Base-by-base conservation (phyloP, 169 alveolate species). In the Eimeria necatrix region DNA sequence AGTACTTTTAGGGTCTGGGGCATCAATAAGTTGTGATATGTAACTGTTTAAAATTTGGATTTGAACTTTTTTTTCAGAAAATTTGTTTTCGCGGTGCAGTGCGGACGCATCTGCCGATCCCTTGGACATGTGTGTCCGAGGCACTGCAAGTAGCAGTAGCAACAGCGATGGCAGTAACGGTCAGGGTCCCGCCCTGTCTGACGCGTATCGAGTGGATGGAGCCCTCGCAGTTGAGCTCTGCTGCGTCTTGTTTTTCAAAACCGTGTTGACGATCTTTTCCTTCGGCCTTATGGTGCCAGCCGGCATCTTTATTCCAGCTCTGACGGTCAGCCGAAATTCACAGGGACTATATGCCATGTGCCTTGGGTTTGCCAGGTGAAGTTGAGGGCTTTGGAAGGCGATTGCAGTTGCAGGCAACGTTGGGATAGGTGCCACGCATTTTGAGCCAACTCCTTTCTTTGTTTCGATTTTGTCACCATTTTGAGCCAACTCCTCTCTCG, bases 301-400 rank as follows among this genome's bases (percentile, higher is more conserved):
- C 8, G 96, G 96, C 64, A 80, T 95, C 94, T 95, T 95, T 70
- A 74, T 95, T 64, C 96, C 96, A 10, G 87, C 96, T 0, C 70
- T 95, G 32, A 83, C 89, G 8, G 95, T 93, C 12, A 8, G 96
- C n/a, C 52, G 7, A 14, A 12, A 20, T 6, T 81, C 24, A 8
- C 10, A 32, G 41, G 41, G 41, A 32, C 83, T 71, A n/a, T 26
- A 18, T 71, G 83, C 83, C 46, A 18, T 32, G 18, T 24, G 89
- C 51, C 51, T 80, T 10, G 20, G 89, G 70, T 80, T 51, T 52
- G 51, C 51, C 49, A 68, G 18, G 20, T 80, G 51, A 20, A 68
- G 52, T n/a, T 80, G n/a, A 51, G 89, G 71, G 53, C n/a, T 56
- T 68, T 22, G 78, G 41, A 3, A 18, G 0, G 26, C 70, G 71